Percentiles rank a stretch among this genome's conserved stretches.
Evolutionary conservation across 345 rosid species (phyloP).

Genomic region (Eucalyptus guilfoylei): DNA sequence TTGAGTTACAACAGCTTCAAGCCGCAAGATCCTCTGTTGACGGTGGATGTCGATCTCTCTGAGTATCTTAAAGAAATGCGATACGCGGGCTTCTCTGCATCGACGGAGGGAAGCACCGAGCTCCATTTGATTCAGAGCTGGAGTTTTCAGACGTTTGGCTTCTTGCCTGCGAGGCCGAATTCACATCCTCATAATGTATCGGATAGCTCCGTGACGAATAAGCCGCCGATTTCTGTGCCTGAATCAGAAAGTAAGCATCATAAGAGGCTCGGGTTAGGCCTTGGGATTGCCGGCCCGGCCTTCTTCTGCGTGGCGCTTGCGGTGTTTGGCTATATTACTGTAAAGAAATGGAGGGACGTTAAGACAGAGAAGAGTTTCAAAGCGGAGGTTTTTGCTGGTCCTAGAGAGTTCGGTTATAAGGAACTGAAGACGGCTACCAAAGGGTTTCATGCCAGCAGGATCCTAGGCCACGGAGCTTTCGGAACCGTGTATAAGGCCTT

Average conservation of each 20-base stretch:
- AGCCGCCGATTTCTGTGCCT: slow-evolving; percentile 21
- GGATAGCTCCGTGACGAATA: slow-evolving; percentile 32
- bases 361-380: slow-evolving; percentile 42
- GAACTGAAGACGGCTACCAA: slow-evolving; percentile 63
- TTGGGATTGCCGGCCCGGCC: slow-evolving; percentile 74
- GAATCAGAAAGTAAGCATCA: slow-evolving; percentile 19
- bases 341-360: slow-evolving; percentile 44
- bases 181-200: slow-evolving; percentile 68
- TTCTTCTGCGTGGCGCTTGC: slow-evolving; percentile 52
- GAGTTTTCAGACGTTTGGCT: slow-evolving; percentile 68
- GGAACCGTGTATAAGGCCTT: slow-evolving; percentile 82
- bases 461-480: slow-evolving; percentile 79
- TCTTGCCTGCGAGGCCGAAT: slow-evolving; percentile 40
- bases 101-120: slow-evolving; percentile 96
- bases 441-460: slow-evolving; percentile 79
- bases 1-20: slow-evolving; percentile 45
- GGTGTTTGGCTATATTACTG: slow-evolving; percentile 49
- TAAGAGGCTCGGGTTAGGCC: slow-evolving; percentile 47
- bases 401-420: slow-evolving; percentile 62
- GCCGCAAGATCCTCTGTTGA: slow-evolving; percentile 47
- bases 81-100: slow-evolving; percentile 85
- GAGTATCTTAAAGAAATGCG: slow-evolving; percentile 35
- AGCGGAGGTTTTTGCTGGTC: slow-evolving; percentile 61
- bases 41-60: slow-evolving; percentile 55
- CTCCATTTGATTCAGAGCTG: slow-evolving; percentile 63